Conservation (phyloP, 257 asterid species). For the Nicotiana sylvestris region DNA sequence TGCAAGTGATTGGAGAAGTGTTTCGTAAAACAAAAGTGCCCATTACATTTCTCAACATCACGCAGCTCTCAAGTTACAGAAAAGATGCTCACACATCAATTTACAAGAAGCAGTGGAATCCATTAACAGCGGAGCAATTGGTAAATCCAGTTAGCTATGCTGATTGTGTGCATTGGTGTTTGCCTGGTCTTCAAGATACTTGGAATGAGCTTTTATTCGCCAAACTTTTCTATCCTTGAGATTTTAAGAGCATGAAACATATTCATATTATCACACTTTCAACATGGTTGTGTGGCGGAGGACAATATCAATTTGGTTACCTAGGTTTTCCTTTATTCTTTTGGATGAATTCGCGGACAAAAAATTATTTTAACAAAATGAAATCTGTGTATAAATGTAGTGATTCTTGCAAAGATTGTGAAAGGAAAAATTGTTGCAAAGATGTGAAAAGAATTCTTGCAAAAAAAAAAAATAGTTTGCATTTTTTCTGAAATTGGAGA, state of each 20-base stretch:
- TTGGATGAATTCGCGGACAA: not conserved
- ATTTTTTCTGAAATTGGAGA: not conserved
- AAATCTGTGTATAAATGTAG: not conserved
- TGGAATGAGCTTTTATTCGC: constrained; percentile 76
- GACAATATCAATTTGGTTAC: not conserved
- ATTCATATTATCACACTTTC: not conserved
- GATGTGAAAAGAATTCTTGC: not conserved
- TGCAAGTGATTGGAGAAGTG: constrained; percentile 36
- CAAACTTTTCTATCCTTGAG: constrained; percentile 57
- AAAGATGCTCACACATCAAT: constrained; percentile 79
- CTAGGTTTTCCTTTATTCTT: not conserved
- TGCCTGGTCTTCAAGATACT: constrained; percentile 77
- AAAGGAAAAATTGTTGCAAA: not conserved
- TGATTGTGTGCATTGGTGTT: constrained; percentile 88
- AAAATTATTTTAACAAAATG: not conserved
- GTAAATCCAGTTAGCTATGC: constrained; percentile 57
- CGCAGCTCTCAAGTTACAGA: constrained; percentile 52
- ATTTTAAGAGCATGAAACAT: not conserved
- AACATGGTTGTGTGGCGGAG: not conserved
- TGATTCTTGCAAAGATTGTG: not conserved
- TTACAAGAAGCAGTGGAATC: constrained; percentile 50
- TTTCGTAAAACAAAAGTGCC: constrained; percentile 45
- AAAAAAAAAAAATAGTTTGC: not conserved
- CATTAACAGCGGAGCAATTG: constrained; percentile 35
- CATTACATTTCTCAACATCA: constrained; percentile 59